These are phyloP conservation scores for Pisolithus orientalis DNA, from an alignment of 768 basidiomycete genomes.

Conservation along the genomic window DNA sequence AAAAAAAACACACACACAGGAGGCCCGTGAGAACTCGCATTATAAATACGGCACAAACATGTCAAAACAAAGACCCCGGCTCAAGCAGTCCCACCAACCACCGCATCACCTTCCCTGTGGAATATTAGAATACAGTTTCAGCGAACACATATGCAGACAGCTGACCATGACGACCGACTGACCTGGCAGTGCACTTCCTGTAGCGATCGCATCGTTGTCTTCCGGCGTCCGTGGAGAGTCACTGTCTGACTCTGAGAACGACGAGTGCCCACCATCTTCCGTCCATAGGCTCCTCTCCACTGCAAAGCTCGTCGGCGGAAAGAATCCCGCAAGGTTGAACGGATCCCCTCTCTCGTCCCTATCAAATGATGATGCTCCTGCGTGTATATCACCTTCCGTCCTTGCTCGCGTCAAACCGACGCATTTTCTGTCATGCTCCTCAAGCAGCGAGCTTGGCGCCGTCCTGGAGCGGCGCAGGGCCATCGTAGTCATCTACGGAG, in stretches of 20 bases:
- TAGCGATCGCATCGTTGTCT: slow-evolving; percentile 6
- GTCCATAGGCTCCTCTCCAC: slow-evolving; percentile 11
- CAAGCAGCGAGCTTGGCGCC: slow-evolving; percentile 13
- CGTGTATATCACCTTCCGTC: background rate
- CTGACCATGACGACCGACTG: background rate
- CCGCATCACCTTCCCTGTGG: slow-evolving; percentile 7
- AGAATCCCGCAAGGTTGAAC: slow-evolving; percentile 44
- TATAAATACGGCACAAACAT: slow-evolving; percentile 11
- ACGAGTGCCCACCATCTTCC: slow-evolving; percentile 38
- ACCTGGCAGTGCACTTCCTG: background rate
- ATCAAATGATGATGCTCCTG: no score
- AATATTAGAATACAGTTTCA: background rate
- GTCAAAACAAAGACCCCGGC: slow-evolving; percentile 7
- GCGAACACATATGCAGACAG: no score
- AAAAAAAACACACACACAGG: slow-evolving; percentile 30
- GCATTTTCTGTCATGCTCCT: background rate
- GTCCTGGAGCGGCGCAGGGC: slow-evolving; percentile 27
- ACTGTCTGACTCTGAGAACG: slow-evolving; percentile 26
- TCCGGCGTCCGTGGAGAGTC: slow-evolving; percentile 13
- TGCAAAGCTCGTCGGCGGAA: slow-evolving; percentile 30
- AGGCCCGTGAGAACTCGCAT: slow-evolving; percentile 24
- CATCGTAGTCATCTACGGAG: slow-evolving; percentile 12
- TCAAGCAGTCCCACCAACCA: background rate
- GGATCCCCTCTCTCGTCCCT: slow-evolving; percentile 34
- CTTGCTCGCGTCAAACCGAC: slow-evolving; percentile 1